Percentiles rank a stretch among this genome's conserved stretches.
Conservation (phyloP, 1,139 yeast species). For the Yamadazyma kanchanaburiensis region DNA sequence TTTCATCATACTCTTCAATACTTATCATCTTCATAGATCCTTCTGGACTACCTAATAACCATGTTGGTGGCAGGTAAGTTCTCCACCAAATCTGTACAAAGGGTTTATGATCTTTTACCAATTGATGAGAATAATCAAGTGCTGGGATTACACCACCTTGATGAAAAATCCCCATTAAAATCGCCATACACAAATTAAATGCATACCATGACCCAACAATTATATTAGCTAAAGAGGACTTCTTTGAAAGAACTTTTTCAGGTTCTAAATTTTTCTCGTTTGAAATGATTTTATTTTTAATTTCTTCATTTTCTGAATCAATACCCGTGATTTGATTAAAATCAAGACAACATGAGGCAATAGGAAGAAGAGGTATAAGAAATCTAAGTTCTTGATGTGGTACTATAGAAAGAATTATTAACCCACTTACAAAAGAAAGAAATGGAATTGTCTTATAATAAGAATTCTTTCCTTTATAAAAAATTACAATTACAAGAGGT, state of each 20-base stretch:
- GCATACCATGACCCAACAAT: conserved; percentile 51
- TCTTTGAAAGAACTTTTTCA: conserved; percentile 10
- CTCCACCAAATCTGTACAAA: conserved; percentile 79
- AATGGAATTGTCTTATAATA: conserved; percentile 51
- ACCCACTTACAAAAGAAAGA: conserved; percentile 60
- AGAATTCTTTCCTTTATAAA: conserved; percentile 23
- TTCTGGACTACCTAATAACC: conserved; percentile 59
- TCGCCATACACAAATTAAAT: conserved; percentile 59
- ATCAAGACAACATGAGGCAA: conserved; percentile 63
- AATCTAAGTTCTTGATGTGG: conserved; percentile 95
- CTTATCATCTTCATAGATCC: conserved; percentile 13
- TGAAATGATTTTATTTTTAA: conserved; percentile 7
- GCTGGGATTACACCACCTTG: conserved; percentile 89
- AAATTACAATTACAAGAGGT: conserved; percentile 54
- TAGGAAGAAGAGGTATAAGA: conserved; percentile 72
- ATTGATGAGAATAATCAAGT: conserved; percentile 32
- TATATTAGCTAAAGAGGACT: conserved; percentile 12
- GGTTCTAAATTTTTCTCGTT: conserved; percentile 9
- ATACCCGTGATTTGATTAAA: conserved; percentile 16
- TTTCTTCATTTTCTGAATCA: conserved; percentile 6
- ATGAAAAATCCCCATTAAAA: conserved; percentile 76
- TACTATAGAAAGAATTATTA: conserved; percentile 57
- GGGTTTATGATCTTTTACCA: conserved; percentile 3
- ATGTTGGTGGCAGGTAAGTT: conserved; percentile 89
- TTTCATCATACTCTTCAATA: conserved; percentile 12